phyloP scores from a whole-genome alignment of 2,329 filamentous ascomycete species.

The Didymella keratinophila region DNA sequence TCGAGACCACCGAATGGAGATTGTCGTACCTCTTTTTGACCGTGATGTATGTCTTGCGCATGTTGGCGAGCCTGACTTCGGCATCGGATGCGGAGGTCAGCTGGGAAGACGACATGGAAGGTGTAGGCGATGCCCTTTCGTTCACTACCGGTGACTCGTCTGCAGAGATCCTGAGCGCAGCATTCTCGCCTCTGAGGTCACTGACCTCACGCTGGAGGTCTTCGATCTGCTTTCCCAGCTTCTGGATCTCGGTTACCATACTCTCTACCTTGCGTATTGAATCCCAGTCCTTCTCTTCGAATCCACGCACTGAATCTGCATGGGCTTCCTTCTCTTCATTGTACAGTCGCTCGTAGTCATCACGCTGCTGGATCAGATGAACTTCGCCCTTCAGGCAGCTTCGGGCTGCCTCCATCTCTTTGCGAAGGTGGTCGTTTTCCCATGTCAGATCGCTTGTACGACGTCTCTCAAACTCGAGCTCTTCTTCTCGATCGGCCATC shows the following conservation, averaged over 20 bases:
- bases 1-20: slow-evolving; percentile 16
- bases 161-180: neutral
- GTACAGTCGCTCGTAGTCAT: neutral
- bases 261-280: neutral
- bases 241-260: neutral
- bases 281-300: neutral
- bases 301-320: neutral
- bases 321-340: neutral
- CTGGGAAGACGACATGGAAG: slow-evolving; percentile 13
- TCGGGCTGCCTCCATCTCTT: neutral
- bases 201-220: neutral
- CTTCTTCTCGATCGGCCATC: neutral
- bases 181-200: neutral
- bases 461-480: neutral
- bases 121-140: neutral
- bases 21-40: slow-evolving; percentile 31
- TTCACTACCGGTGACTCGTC: neutral
- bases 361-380: neutral
- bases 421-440: slow-evolving; percentile 1
- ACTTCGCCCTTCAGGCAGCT: neutral
- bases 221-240: neutral
- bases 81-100: neutral
- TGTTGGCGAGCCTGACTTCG: slow-evolving; percentile 27
- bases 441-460: neutral
- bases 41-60: slow-evolving; percentile 31